Percentiles rank a stretch among this genome's conserved stretches.
Conservation (phyloP, 495 filamentous ascomycete species). For the Penicillium lagena region DNA sequence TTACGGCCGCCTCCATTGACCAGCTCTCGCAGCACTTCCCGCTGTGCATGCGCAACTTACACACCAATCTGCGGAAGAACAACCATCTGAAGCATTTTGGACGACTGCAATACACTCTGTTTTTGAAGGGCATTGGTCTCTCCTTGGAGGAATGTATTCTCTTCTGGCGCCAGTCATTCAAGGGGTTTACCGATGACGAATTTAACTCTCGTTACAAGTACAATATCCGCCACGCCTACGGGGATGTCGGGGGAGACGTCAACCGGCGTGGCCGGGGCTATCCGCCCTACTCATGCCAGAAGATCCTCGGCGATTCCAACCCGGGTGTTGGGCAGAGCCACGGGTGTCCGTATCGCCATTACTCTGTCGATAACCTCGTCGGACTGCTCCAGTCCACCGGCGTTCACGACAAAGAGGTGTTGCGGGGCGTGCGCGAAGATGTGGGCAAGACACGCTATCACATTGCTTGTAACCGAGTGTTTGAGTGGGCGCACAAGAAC, state of each 20-base stretch:
- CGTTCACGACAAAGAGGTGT: slow-evolving; percentile 66
- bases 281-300: slow-evolving; percentile 86
- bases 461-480: slow-evolving; percentile 95
- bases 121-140: slow-evolving; percentile 94
- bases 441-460: slow-evolving; percentile 84
- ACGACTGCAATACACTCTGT: slow-evolving; percentile 91
- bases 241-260: slow-evolving; percentile 89
- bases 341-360: slow-evolving; percentile 94
- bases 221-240: slow-evolving; percentile 89
- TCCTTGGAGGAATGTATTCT: slow-evolving; percentile 85
- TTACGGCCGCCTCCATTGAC: slow-evolving; percentile 76
- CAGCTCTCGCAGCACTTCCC: slow-evolving; percentile 82
- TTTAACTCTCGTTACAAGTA: slow-evolving; percentile 97
- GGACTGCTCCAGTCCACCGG: slow-evolving; percentile 66
- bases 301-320: slow-evolving; percentile 79
- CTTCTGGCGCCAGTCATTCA: slow-evolving; percentile 88
- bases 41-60: slow-evolving; percentile 87
- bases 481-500: slow-evolving; percentile 78
- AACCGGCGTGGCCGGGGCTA: slow-evolving; percentile 82
- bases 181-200: slow-evolving; percentile 76
- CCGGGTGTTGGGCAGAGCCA: slow-evolving; percentile 82
- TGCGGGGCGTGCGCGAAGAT: slow-evolving; percentile 81
- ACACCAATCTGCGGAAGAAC: slow-evolving; percentile 74
- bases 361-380: slow-evolving; percentile 77
- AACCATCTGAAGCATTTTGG: slow-evolving; percentile 89